A percentile compares a stretch with the other conserved stretches of the same genome.
These are phyloP conservation scores for Hirschioporus abietinus DNA, from an alignment of 768 basidiomycete species.

Conservation along the genomic window DNA sequence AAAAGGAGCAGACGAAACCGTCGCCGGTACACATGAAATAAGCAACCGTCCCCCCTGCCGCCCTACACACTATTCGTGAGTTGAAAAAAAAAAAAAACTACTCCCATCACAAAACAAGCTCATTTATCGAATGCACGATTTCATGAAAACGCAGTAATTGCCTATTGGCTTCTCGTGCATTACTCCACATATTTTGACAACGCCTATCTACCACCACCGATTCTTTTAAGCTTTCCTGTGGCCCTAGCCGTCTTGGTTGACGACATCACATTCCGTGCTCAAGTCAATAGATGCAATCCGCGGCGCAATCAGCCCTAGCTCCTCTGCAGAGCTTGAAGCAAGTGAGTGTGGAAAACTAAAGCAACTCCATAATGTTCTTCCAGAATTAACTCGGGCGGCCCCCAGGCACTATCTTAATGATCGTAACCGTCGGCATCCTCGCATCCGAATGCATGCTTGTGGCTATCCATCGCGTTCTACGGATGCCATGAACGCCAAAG, in stretches of 20 bases:
- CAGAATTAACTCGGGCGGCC: not conserved
- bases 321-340: not conserved
- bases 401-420: not conserved
- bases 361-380: not conserved
- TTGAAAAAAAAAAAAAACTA: not conserved
- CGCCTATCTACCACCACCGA: not conserved
- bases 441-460: not conserved
- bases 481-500: not conserved
- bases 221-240: not conserved
- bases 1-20: not conserved
- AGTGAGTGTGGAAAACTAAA: not conserved
- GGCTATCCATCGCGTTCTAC: not conserved
- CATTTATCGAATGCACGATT: not conserved
- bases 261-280: not conserved
- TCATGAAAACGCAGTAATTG: not conserved
- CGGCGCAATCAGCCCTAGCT: not conserved
- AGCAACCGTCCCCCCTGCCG: not conserved
- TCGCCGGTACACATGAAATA: not conserved
- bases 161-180: not conserved
- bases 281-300: not conserved
- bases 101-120: not conserved
- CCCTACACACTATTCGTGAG: not conserved
- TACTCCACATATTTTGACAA: not conserved
- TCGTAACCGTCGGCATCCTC: not conserved
- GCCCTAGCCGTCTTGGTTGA: not conserved